Base-by-base conservation (phyloP, 257 asterid species). In the Ligustrum vulgare region DNA sequence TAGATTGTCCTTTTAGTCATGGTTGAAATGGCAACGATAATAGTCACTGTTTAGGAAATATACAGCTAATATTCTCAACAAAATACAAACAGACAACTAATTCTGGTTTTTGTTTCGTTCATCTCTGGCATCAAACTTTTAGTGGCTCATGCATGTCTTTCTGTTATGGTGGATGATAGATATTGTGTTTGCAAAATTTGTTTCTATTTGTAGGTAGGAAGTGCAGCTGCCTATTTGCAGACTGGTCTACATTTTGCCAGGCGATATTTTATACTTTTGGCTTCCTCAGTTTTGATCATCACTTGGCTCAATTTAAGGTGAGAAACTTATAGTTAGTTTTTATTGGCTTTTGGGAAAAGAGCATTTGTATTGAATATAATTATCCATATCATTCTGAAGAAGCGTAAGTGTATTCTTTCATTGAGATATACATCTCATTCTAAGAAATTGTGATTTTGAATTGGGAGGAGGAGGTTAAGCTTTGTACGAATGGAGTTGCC, bases 291-390 rank as follows among this genome's bases (percentile, higher is more conserved):
- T 87, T 86, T 87, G 37, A 60, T 94, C 83, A 89, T 92, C 58
- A 87, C 97, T 67, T 94, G 99, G 99, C 83, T 92, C 77, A 94
- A 92, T 83, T 79, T 94, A 77, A 94, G 98, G 98, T 92, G 28
- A 70, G 85, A 62, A 71, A 8, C 72, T 60, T 47, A 78, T 65
- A 35, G 70, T 78, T 60, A 22, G 22, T 34, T 6, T 34, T 60
- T 69, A 22, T 7, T 9, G 32, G 32, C 22, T 0, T 58, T 8
- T 15, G 2, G 20, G 6, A 16, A 51, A 51, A 18, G 23, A 51
- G 23, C 62, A 15, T 51, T 6, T 18, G 9, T 18, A n/a, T 15
- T 23, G 62, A 16, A 15, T 15, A 51, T 15, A 51, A 51, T 11
- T 41, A 51, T n/a, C 62, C 18, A 6, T 51, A 16, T 15, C 2